Evolutionary conservation across 73 alveolate genomes (phyloP), one percentile per base, ranked within the genome.

Genomic region (Tetrahymena borealis): DNA sequence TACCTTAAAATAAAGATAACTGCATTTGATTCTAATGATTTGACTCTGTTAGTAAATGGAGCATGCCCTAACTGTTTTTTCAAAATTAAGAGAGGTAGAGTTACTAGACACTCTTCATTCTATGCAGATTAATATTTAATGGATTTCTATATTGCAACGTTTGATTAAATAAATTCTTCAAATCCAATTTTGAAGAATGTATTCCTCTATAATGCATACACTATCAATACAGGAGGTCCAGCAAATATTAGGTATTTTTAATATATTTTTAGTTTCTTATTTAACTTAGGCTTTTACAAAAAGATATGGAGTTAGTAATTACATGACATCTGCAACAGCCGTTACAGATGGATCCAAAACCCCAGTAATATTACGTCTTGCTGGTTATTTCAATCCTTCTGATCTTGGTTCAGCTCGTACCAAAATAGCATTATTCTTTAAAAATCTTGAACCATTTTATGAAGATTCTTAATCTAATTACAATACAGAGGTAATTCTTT

Each of bases 91-190:
- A 60, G 85, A 60, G 85, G 85, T 8, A 60, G 85, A 60, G 85
- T 60, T 0, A 60, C 28, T n/a, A 13, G 85, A 60, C 95, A 92
- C 78, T 78, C 95, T 24, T 78, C 92, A 7, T 92, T 37, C 15
- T 92, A 92, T 92, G 91, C 95, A n/a, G 93, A 92, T 92, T 91
- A 92, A 31, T 78, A 92, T 92, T n/a, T 92, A 9, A 33, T 92
- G 31, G 95, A 92, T 24, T 92, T 92, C 40, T 92, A 92, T n/a
- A 92, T 92, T 10, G 95, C 92, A 4, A 38, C 95, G 24, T 92
- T 92, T 32, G 95, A 92, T 92, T 78, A 92, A 37, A 77, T 92
- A 28, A 78, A 92, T 78, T 78, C 92, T 60, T 24, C 95, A 20
- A 78, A 92, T 78, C 95, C 95, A 5, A 37, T 92, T 24, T 92